A percentile compares a stretch with the other conserved stretches of the same genome.
Evolutionary conservation across 2,329 filamentous ascomycete species (phyloP).

Genomic region (Ophiostoma himal-ulmi): DNA sequence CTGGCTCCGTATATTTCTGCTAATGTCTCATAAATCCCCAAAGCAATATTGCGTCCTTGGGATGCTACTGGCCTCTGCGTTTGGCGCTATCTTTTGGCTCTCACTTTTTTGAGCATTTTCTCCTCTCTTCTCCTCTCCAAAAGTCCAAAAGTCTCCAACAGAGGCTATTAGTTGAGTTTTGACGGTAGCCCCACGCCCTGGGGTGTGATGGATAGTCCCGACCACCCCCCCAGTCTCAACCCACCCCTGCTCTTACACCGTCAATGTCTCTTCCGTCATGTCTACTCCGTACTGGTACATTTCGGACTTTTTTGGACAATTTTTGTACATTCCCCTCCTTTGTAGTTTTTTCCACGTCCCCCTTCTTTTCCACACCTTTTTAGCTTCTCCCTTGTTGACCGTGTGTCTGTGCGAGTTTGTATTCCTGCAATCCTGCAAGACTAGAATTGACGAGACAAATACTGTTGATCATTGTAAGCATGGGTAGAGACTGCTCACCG

Average conservation of each 20-base stretch:
- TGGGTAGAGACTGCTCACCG: background rate
- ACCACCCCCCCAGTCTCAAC: slow-evolving; percentile 9
- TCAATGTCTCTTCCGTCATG: background rate
- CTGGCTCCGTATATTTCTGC: background rate
- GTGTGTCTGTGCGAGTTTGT: background rate
- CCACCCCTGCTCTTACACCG: slow-evolving; percentile 3
- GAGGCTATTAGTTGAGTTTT: background rate
- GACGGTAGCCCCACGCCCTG: slow-evolving; percentile 12
- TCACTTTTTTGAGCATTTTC: background rate
- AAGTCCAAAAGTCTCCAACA: slow-evolving; percentile 4
- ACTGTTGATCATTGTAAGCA: background rate
- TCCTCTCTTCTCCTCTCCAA: background rate
- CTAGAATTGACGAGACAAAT: background rate
- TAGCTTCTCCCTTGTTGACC: background rate
- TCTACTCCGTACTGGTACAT: background rate
- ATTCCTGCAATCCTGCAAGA: background rate
- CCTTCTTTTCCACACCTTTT: background rate
- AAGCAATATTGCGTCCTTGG: background rate
- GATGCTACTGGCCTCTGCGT: background rate
- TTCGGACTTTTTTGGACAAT: background rate
- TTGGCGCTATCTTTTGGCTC: background rate
- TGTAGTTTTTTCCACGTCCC: too few species aligned
- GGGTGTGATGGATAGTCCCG: slow-evolving; percentile 1
- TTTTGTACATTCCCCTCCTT: background rate
- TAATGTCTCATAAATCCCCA: background rate